Base-by-base conservation (phyloP, 148 eudicot genomes). In the Tetragonia tetragonoides region DNA sequence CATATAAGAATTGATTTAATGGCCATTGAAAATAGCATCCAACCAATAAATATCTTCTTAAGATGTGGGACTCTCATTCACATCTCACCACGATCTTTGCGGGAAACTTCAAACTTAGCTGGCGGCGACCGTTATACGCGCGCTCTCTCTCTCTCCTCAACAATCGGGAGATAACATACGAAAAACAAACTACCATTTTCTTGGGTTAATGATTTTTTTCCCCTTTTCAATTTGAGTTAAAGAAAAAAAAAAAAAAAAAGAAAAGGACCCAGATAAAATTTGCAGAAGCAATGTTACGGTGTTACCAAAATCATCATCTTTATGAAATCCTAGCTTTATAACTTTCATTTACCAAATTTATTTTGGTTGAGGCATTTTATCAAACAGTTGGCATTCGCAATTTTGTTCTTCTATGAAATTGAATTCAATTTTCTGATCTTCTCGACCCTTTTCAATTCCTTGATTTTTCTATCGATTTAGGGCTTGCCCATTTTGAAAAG, bases 101-200 rank as follows among this genome's bases (percentile, higher is more conserved):
- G 80, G 66, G 63, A 73, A 73, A 72, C 23, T 71, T 65, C 44
- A 53, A 53, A 73, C 17, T n/a, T 63, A 39, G 56, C 56, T 17
- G 38, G 41, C 70, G 64, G 56, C 61, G 17, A 70, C 75, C 80
- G 56, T 42, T 70, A 46, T 61, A 59, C 80, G 56, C 80, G 44
- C 80, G 56, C 80, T 51, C 72, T 51, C 20, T 59, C 79, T 28
- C 59, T 59, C 20, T 21, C 39, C 78, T 66, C n/a, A 75, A 77
- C 10, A 40, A n/a, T n/a, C 70, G 44, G 34, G 75, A 37, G 46
- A 40, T 8, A 18, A 24, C 34, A 57, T 11, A 12, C 68, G 23
- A 74, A 24, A 74, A 61, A 66, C 46, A 12, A 40, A 40, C 49
- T 2, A 44, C 21, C 70, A 67, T 67, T 7, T 14, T 41, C 16